phyloP scores from a whole-genome alignment of 2,329 filamentous ascomycete genomes.

The Cadophora sp. region DNA sequence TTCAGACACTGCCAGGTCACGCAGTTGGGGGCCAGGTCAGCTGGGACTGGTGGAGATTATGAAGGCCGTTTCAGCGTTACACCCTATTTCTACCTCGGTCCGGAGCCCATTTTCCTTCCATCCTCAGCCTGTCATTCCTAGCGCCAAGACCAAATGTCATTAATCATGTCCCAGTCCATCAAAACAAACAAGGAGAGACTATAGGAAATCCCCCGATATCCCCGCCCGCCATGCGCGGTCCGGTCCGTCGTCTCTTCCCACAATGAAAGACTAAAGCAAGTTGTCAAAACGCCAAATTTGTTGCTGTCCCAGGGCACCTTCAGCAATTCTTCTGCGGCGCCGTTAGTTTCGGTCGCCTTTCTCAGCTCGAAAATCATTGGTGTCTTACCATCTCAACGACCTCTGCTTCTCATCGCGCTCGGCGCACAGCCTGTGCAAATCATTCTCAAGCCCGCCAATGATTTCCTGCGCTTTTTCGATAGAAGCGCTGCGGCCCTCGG shows the following conservation, averaged over 20 bases:
- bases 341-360: not conserved
- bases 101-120: slow-evolving; percentile 25
- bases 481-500: slow-evolving; percentile 23
- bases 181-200: not conserved
- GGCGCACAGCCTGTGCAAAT: slow-evolving; percentile 58
- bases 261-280: slow-evolving; percentile 2
- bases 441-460: slow-evolving; percentile 68
- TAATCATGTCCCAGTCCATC: slow-evolving; percentile 19
- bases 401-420: slow-evolving; percentile 23
- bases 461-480: slow-evolving; percentile 55
- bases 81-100: slow-evolving; percentile 36
- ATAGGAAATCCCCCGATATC: not conserved
- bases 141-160: slow-evolving; percentile 31
- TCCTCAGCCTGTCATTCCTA: slow-evolving; percentile 36
- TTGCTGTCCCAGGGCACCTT: not conserved
- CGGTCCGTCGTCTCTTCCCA: not conserved
- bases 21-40: not conserved
- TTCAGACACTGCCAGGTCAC: slow-evolving; percentile 15
- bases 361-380: not conserved
- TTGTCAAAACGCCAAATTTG: not conserved
- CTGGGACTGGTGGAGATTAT: slow-evolving; percentile 17
- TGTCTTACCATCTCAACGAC: slow-evolving; percentile 24
- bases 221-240: not conserved
- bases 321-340: not conserved
- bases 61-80: slow-evolving; percentile 41